Evolutionary conservation across 1,139 yeast species (phyloP).

Genomic region (Yamadazyma blattariae): DNA sequence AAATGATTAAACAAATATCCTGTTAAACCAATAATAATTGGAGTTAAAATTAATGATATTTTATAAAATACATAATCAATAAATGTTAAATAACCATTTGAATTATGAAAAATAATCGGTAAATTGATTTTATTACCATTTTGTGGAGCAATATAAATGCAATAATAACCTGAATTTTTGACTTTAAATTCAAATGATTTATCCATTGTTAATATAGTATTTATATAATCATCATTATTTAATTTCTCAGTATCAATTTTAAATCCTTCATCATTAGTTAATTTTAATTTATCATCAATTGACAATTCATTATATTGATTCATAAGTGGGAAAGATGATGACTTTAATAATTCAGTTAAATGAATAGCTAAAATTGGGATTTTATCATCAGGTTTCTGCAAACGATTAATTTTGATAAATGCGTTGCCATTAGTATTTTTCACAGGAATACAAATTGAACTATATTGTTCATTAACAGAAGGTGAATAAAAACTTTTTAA

Average conservation of each 20-base stretch:
- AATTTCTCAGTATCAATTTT: constrained; percentile 4
- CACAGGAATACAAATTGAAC: constrained; percentile 8
- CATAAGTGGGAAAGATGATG: constrained; percentile 22
- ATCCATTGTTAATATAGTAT: background rate
- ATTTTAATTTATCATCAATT: constrained; percentile 6
- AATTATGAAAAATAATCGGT: constrained; percentile 22
- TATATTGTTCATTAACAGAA: background rate
- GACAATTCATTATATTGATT: constrained; percentile 6
- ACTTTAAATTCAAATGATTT: constrained; percentile 13
- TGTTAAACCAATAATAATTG: constrained; percentile 18
- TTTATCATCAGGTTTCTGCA: too few species aligned
- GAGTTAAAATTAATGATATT: constrained; percentile 16
- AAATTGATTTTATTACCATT: constrained; percentile 8
- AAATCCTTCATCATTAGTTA: constrained; percentile 10
- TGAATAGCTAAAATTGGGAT: constrained; percentile 27
- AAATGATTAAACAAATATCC: constrained; percentile 26
- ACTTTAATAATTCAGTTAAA: constrained; percentile 22
- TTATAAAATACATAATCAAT: constrained; percentile 19
- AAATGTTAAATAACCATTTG: constrained; percentile 28
- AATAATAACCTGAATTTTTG: constrained; percentile 29
- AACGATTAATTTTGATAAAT: too few species aligned
- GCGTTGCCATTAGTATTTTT: constrained; percentile 3
- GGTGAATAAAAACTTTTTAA: constrained; percentile 1
- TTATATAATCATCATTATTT: constrained; percentile 2
- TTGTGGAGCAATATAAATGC: constrained; percentile 29